Base-by-base conservation (phyloP, 768 basidiomycete species). In the Austroboletus eburneus region DNA sequence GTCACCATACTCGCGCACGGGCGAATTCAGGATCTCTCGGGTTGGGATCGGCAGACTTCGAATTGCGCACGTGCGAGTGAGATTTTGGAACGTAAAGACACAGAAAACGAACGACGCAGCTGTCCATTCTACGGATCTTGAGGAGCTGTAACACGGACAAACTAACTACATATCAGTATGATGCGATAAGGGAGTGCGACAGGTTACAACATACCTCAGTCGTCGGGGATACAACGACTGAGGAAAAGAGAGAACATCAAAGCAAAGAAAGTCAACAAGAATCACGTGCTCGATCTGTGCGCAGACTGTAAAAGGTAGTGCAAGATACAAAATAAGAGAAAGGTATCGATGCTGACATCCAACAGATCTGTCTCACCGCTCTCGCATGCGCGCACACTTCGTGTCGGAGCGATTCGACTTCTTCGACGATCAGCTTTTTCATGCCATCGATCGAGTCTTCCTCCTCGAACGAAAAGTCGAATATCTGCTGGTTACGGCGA, bases 381-480 rank as follows among this genome's bases (percentile, higher is more conserved):
- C 87, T 73, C 12, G 86, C 81, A 58, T 93, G 91, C n/a, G 78
- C 75, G 45, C 95, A 80, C 8, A 98, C 94, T 63, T 93, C 84
- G 9, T 85, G 78, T 30, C 96, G 82, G 81, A 99, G 98, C 12
- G 76, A 64, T 50, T 81, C 82, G 32, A 97, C 95, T 66, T 98
- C 94, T 23, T 94, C 81, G 20, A 98, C 82, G 57, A 99, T 99
- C 63, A 98, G 68, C 52, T 79, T 81, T 69, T 95, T 91, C 96
- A 99, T 99, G 9, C 96, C 96, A 37, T 95, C 91, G 54, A 95
- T 94, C 48, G 82, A 83, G 50, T 99, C 96, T 69, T 97, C 96
- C 54, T 88, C 87, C 69, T 99, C 96, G 57, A 99, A 99, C 16
- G 81, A 76, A 61, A 99, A 98, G 68, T 98, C 92, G 56, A 99